Conservation (phyloP, 352 stramenopile species). For the Halophytophthora batemanensis region DNA sequence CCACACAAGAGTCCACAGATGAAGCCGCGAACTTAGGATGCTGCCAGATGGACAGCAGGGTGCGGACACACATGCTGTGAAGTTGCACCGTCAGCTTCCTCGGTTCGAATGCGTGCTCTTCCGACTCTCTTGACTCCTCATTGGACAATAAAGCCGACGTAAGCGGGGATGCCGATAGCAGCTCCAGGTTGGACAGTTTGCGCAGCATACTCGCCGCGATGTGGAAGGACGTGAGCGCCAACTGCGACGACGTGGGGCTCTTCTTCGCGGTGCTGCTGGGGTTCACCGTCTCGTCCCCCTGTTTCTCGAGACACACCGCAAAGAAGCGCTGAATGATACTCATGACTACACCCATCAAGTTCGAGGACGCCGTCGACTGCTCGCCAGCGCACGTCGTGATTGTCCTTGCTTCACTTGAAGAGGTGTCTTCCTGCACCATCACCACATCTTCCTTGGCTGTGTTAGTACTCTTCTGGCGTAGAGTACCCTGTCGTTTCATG, state of each 20-base stretch:
- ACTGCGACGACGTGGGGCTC: conserved; percentile 27
- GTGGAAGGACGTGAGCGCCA: conserved; percentile 67
- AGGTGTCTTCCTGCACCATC: conserved; percentile 23
- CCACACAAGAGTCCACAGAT: conserved; percentile 48
- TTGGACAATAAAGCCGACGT: conserved; percentile 58
- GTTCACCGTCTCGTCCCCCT: conserved; percentile 3
- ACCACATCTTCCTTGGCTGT: conserved; percentile 22
- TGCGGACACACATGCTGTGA: conserved; percentile 54
- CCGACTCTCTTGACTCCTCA: conserved; percentile 35
- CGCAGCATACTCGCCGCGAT: conserved; percentile 59
- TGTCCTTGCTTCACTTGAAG: conserved; percentile 12
- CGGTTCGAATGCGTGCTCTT: conserved; percentile 40
- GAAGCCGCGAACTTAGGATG: conserved; percentile 41
- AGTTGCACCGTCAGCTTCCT: conserved; percentile 55
- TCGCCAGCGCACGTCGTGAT: conserved; percentile 22
- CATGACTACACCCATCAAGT: conserved; percentile 54
- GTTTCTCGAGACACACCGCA: conserved; percentile 21
- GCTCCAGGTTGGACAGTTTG: conserved; percentile 66
- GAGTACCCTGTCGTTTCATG: neutral
- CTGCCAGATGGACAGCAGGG: conserved; percentile 59
- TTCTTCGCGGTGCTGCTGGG: neutral
- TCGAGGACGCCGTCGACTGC: conserved; percentile 33
- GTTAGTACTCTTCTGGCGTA: neutral
- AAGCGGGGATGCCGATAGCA: conserved; percentile 55
- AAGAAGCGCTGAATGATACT: conserved; percentile 47